phyloP scores from a whole-genome alignment of 2,329 filamentous ascomycete genomes.

The Aspergillus neotritici region DNA sequence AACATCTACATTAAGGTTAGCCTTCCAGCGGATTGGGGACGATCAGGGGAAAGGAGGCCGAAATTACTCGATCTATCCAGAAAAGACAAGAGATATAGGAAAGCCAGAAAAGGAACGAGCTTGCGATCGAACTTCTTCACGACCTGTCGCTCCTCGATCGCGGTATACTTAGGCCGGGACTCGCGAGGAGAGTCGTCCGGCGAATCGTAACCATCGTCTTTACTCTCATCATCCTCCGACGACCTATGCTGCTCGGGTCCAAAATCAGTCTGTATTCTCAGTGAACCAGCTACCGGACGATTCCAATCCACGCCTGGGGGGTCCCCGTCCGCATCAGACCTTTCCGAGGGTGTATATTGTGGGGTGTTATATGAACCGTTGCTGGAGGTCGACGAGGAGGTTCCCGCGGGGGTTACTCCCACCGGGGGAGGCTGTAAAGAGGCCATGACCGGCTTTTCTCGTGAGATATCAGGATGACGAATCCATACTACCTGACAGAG shows the following conservation, averaged over 20 bases:
- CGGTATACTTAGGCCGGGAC: conserved; percentile 32
- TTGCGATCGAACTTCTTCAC: conserved; percentile 69
- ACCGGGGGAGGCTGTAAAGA: conserved; percentile 21
- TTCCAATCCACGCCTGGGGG: conserved; percentile 5
- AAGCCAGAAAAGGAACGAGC: conserved; percentile 72
- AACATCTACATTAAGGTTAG: conserved; percentile 40
- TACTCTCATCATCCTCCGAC: conserved; percentile 18
- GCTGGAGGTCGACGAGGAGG: conserved; percentile 23
- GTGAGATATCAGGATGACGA: not conserved
- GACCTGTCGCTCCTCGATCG: conserved; percentile 67
- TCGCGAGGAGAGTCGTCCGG: conserved; percentile 16
- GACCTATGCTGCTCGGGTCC: conserved; percentile 13
- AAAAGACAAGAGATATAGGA: conserved; percentile 80
- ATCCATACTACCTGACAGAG: conserved; percentile 1
- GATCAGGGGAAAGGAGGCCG: not conserved
- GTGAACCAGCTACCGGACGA: conserved; percentile 15
- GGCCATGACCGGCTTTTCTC: conserved; percentile 15
- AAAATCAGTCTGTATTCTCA: conserved; percentile 34
- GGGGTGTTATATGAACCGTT: conserved; percentile 19
- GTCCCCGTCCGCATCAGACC: conserved; percentile 21
- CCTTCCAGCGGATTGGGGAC: conserved; percentile 8
- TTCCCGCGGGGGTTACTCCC: conserved; percentile 22
- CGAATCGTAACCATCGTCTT: conserved; percentile 25
- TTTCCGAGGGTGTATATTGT: conserved; percentile 33
- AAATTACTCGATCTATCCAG: conserved; percentile 74